Percentiles rank a stretch among this genome's conserved stretches.
These are phyloP conservation scores for Neofusicoccum ribis DNA, from an alignment of 2,329 filamentous ascomycete genomes.

Conservation along the genomic window DNA sequence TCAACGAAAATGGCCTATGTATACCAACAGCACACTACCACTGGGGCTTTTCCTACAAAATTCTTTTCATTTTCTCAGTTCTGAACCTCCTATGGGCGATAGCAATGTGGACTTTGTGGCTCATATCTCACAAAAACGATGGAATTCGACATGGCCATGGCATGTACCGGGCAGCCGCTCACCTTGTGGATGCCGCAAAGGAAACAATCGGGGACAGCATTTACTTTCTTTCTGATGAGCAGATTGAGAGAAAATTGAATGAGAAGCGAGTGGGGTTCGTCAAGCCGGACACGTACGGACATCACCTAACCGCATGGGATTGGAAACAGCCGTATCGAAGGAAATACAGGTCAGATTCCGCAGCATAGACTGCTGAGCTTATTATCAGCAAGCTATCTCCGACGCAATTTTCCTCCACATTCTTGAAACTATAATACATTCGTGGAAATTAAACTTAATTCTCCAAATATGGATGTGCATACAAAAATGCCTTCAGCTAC, in stretches of 20 bases:
- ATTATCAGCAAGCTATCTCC: too few relatives aligned
- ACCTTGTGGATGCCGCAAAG: neutral
- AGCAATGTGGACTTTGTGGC: neutral
- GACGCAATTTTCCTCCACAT: too few relatives aligned
- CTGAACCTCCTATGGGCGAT: neutral
- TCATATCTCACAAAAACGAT: neutral
- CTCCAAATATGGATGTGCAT: too few relatives aligned
- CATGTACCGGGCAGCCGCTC: neutral
- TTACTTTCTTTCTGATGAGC: neutral
- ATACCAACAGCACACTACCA: neutral
- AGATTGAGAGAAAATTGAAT: neutral
- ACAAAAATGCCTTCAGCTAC: too few relatives aligned
- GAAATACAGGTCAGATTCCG: too few relatives aligned
- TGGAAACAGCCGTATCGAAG: neutral
- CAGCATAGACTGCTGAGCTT: too few relatives aligned
- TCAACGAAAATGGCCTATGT: neutral
- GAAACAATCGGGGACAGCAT: neutral
- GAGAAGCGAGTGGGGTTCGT: neutral
- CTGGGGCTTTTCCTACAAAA: neutral
- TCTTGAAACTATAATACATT: too few relatives aligned
- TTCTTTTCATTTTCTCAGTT: neutral
- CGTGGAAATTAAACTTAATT: too few relatives aligned
- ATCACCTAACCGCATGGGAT: neutral
- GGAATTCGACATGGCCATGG: neutral
- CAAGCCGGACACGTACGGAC: neutral